Percentiles rank a stretch among this genome's conserved stretches.
These are phyloP conservation scores for Leccinum laetum DNA, from an alignment of 1,284 basidiomycete species.

Conservation along the genomic window DNA sequence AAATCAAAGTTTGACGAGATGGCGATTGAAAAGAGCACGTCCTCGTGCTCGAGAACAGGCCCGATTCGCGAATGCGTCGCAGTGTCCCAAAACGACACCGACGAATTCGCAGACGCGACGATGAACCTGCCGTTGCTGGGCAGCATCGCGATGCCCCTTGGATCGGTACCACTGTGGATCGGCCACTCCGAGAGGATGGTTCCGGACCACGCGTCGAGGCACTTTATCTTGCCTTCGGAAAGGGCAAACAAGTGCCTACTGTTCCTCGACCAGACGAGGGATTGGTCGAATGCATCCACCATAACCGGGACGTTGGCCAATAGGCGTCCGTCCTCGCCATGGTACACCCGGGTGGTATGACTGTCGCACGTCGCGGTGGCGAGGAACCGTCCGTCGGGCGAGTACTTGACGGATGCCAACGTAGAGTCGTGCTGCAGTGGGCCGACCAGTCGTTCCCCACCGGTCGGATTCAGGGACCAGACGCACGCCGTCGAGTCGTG, in stretches of 20 bases:
- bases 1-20: conserved; percentile 8
- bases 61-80: conserved; percentile 6
- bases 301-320: conserved; percentile 2
- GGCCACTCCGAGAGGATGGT: conserved; percentile 7
- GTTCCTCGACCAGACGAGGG: conserved; percentile 8
- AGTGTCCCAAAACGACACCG: conserved; percentile 18
- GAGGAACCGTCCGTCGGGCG: conserved; percentile 6
- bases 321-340: conserved; percentile 1
- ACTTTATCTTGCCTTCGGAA: background rate
- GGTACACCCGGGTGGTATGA: conserved; percentile 6
- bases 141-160: conserved; percentile 4
- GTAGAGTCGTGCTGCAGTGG: conserved; percentile 4
- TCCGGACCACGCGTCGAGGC: conserved; percentile 6
- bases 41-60: background rate
- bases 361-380: conserved; percentile 6
- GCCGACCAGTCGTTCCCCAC: conserved; percentile 2
- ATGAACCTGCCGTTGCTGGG: conserved; percentile 6
- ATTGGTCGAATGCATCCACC: background rate
- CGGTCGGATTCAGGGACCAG: conserved; percentile 6
- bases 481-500: conserved; percentile 7
- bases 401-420: conserved; percentile 6
- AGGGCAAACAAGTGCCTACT: conserved; percentile 3
- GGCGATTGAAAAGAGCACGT: conserved; percentile 2
- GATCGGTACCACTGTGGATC: background rate
- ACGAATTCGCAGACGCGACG: background rate